phyloP scores from a whole-genome alignment of 164 flowering plant genomes.

The Cinnamomum micranthum region DNA sequence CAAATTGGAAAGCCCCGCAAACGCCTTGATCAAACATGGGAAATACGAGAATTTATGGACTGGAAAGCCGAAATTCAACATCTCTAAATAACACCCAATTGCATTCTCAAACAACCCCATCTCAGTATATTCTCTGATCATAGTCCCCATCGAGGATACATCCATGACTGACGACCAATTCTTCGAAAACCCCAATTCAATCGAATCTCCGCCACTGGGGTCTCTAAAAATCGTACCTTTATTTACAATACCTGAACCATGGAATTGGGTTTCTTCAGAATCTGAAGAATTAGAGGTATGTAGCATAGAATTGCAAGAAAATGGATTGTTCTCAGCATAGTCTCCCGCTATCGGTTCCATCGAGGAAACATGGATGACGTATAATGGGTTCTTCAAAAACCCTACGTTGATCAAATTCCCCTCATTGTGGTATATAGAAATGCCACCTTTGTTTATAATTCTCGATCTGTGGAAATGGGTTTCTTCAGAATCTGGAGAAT shows the following conservation, averaged over 20 bases:
- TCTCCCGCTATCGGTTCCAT: constrained; percentile 13
- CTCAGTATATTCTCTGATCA: constrained; percentile 21
- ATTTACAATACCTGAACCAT: not conserved
- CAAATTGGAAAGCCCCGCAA: constrained; percentile 30
- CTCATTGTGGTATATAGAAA: not conserved
- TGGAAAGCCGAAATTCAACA: constrained; percentile 26
- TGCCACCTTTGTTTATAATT: not conserved
- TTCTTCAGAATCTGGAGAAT: constrained; percentile 1
- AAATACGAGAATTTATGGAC: constrained; percentile 25
- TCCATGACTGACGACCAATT: not conserved
- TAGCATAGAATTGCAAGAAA: not conserved
- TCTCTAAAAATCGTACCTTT: not conserved
- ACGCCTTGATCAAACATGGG: constrained; percentile 50
- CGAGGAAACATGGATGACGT: not conserved
- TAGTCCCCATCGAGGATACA: not conserved
- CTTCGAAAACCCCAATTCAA: not conserved
- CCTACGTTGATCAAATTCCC: not conserved
- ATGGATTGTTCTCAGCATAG: constrained; percentile 6
- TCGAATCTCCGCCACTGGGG: not conserved
- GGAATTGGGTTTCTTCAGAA: not conserved
- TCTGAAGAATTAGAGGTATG: constrained; percentile 1
- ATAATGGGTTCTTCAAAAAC: not conserved
- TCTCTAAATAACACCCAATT: constrained; percentile 22
- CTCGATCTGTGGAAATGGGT: constrained; percentile 1
- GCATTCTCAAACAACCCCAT: constrained; percentile 31